Conservation (phyloP, 768 basidiomycete species). For the Hypsizygus marmoreus region DNA sequence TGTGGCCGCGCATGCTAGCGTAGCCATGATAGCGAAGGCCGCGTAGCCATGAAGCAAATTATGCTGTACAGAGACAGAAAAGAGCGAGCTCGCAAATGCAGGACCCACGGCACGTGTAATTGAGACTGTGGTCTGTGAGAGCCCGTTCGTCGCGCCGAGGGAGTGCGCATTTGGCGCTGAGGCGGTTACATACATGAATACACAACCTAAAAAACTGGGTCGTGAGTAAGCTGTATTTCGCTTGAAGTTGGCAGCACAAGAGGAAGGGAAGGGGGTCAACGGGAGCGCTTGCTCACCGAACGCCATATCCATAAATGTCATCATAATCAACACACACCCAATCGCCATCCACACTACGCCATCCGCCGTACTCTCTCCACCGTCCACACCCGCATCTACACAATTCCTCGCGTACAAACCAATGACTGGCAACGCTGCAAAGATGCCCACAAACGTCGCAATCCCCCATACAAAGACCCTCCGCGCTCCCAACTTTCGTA, state of each 20-base stretch:
- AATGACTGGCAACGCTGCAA: slow-evolving; percentile 44
- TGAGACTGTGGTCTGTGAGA: slow-evolving; percentile 46
- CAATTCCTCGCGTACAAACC: slow-evolving; percentile 35
- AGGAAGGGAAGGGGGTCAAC: neutral
- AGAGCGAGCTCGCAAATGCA: slow-evolving; percentile 49
- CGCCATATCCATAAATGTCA: slow-evolving; percentile 39
- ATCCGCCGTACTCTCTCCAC: no score
- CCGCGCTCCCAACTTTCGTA: slow-evolving; percentile 41
- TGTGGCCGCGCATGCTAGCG: no score
- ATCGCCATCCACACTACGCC: no score
- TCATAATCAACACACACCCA: slow-evolving; percentile 35
- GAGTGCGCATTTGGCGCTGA: slow-evolving; percentile 50
- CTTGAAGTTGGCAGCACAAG: no score
- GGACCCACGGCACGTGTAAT: slow-evolving; percentile 53
- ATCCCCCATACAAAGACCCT: slow-evolving; percentile 38
- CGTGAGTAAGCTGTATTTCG: no score
- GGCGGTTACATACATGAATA: slow-evolving; percentile 53
- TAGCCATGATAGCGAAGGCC: slow-evolving; percentile 44
- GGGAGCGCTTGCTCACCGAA: slow-evolving; percentile 33
- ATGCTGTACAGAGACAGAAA: slow-evolving; percentile 51
- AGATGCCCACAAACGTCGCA: slow-evolving; percentile 33
- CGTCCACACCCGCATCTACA: slow-evolving; percentile 31
- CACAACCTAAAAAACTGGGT: slow-evolving; percentile 42
- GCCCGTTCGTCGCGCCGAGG: slow-evolving; percentile 53
- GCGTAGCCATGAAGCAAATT: slow-evolving; percentile 48